phyloP scores from a whole-genome alignment of 2,329 filamentous ascomycete species.

The Aspergillus awamori region DNA sequence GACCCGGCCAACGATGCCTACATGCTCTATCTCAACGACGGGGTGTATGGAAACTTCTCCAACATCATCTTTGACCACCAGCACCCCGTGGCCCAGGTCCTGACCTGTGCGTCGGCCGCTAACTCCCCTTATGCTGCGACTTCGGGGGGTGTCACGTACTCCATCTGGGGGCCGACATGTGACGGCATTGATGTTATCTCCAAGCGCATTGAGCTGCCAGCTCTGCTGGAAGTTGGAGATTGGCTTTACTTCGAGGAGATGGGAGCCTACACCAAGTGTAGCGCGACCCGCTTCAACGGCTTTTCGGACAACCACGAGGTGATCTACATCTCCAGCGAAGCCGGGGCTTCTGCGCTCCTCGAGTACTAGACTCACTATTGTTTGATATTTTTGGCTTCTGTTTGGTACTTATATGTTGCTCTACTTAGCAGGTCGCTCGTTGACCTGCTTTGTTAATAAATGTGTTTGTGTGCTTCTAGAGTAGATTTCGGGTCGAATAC shows the following conservation, averaged over 20 bases:
- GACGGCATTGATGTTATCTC: constrained; percentile 96
- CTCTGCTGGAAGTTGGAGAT: constrained; percentile 85
- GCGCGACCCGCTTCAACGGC: constrained; percentile 95
- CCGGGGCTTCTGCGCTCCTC: constrained; percentile 76
- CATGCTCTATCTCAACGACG: constrained; percentile 98
- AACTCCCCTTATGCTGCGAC: constrained; percentile 44
- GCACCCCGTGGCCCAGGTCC: constrained; percentile 79
- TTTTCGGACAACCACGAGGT: constrained; percentile 92
- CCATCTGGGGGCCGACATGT: constrained; percentile 96
- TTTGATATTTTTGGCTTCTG: constrained; percentile 14
- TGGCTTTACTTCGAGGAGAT: constrained; percentile 99
- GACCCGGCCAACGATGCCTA: constrained; percentile 60
- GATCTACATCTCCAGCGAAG: constrained; percentile 93
- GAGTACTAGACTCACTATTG: constrained; percentile 39
- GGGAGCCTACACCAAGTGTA: constrained; percentile 98
- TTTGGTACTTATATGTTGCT: not conserved
- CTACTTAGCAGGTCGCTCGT: not conserved
- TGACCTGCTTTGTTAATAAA: not conserved
- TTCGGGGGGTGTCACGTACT: constrained; percentile 72
- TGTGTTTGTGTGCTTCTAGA: constrained; percentile 11
- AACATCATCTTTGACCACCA: constrained; percentile 99
- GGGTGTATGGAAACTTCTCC: constrained; percentile 97
- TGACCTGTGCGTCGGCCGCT: constrained; percentile 68
- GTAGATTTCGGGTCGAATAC: constrained; percentile 8
- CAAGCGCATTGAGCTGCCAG: constrained; percentile 74